phyloP scores from a whole-genome alignment of 495 filamentous ascomycete species.

The Tuber aestivum region DNA sequence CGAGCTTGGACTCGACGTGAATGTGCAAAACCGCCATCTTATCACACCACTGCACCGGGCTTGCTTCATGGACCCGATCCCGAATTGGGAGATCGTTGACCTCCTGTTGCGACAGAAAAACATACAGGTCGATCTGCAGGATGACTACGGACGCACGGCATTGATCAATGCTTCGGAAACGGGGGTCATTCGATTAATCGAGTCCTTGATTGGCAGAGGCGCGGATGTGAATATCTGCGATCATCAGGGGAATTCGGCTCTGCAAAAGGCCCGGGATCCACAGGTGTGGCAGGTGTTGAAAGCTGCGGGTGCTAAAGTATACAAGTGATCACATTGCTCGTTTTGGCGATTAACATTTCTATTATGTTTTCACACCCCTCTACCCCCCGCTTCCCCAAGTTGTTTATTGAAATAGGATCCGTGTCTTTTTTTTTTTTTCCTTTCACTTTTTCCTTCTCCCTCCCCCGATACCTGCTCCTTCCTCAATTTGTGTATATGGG shows the following conservation, averaged over 20 bases:
- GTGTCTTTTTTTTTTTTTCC: neutral
- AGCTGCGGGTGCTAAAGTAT: neutral
- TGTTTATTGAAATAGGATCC: neutral
- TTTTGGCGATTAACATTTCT: neutral
- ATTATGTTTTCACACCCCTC: neutral
- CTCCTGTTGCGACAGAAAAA: neutral
- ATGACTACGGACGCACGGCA: neutral
- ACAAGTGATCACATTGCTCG: neutral
- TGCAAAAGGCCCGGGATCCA: neutral
- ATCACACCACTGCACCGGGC: neutral
- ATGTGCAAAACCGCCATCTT: neutral
- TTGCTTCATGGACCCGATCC: neutral
- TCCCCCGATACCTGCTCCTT: neutral
- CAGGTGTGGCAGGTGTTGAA: neutral
- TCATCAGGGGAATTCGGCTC: neutral
- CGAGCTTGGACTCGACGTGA: neutral
- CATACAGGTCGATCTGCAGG: neutral
- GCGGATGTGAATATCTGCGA: neutral
- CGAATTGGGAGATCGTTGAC: constrained; percentile 4
- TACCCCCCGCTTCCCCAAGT: neutral
- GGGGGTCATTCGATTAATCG: neutral
- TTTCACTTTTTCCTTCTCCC: too few species aligned
- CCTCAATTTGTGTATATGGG: neutral
- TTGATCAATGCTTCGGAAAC: neutral
- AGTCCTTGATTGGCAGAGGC: neutral